phyloP scores from a whole-genome alignment of 2,329 filamentous ascomycete species.

The Aspergillus sp. region DNA sequence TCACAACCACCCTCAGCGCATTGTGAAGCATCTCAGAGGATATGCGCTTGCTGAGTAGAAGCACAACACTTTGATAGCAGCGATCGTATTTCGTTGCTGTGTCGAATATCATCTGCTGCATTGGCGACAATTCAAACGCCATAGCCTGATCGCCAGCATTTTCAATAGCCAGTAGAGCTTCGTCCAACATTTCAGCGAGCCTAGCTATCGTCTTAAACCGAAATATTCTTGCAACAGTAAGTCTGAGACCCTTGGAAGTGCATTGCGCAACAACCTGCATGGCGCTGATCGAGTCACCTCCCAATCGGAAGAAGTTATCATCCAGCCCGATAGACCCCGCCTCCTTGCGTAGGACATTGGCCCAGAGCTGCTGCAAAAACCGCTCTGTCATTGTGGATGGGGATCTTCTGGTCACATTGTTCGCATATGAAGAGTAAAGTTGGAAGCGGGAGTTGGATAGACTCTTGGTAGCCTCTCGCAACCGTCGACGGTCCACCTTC shows the following conservation, averaged over 20 bases:
- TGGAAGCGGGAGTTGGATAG: constrained; percentile 12
- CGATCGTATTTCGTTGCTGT: neutral
- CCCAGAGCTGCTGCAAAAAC: constrained; percentile 26
- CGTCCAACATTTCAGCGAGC: neutral
- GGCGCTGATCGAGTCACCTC: constrained; percentile 37
- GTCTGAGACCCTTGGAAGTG: constrained; percentile 19
- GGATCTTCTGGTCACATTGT: neutral
- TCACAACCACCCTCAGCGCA: neutral
- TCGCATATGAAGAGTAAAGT: neutral
- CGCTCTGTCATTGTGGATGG: neutral
- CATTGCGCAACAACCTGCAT: constrained; percentile 28
- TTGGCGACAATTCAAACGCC: neutral
- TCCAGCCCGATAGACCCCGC: constrained; percentile 34
- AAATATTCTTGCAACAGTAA: constrained; percentile 19
- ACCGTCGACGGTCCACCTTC: constrained; percentile 30
- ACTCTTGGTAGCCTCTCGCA: constrained; percentile 26
- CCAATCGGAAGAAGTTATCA: constrained; percentile 40
- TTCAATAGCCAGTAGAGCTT: neutral
- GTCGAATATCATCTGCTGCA: neutral
- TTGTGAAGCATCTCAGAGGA: neutral
- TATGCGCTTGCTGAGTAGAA: neutral
- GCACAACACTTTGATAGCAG: neutral
- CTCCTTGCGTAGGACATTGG: constrained; percentile 27
- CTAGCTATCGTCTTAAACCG: neutral
- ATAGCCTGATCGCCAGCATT: neutral